Conservation (phyloP, 2,329 filamentous ascomycete species). For the Pseudopyrenochaeta lycopersici region DNA sequence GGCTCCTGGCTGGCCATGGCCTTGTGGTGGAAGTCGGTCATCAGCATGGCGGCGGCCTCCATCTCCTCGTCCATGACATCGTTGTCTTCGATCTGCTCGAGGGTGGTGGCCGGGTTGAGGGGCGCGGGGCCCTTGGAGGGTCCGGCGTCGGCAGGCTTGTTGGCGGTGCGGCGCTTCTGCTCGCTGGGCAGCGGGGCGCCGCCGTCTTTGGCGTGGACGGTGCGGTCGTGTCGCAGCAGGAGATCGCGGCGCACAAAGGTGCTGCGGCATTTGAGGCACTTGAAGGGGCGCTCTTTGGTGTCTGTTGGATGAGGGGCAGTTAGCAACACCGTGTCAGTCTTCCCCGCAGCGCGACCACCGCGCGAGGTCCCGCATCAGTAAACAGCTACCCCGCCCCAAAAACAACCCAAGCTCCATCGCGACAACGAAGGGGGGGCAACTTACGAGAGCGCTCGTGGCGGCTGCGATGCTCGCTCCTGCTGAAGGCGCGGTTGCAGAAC, state of each 20-base stretch:
- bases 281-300: conserved; percentile 98
- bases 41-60: conserved; percentile 97
- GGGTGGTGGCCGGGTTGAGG: conserved; percentile 82
- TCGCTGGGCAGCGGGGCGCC: conserved; percentile 94
- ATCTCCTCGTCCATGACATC: conserved; percentile 95
- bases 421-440: conserved; percentile 55
- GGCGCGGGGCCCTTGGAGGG: conserved; percentile 80
- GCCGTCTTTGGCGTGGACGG: conserved; percentile 97
- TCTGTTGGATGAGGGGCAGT: conserved; percentile 66
- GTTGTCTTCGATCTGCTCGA: conserved; percentile 92
- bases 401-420: conserved; percentile 34
- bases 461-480: conserved; percentile 94
- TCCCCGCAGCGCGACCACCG: conserved; percentile 46
- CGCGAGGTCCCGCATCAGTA: conserved; percentile 46
- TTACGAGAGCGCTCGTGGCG: conserved; percentile 97
- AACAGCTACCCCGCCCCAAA: conserved; percentile 39
- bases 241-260: conserved; percentile 98
- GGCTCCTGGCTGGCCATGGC: conserved; percentile 77
- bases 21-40: conserved; percentile 98
- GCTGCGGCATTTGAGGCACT: conserved; percentile 97
- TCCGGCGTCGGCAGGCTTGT: conserved; percentile 64
- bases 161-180: conserved; percentile 81
- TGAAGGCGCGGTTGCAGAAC: conserved; percentile 97
- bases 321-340: conserved; percentile 39
- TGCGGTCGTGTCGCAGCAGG: conserved; percentile 94